Base-by-base conservation (phyloP, 768 basidiomycete species). In the Mycena amicta region DNA sequence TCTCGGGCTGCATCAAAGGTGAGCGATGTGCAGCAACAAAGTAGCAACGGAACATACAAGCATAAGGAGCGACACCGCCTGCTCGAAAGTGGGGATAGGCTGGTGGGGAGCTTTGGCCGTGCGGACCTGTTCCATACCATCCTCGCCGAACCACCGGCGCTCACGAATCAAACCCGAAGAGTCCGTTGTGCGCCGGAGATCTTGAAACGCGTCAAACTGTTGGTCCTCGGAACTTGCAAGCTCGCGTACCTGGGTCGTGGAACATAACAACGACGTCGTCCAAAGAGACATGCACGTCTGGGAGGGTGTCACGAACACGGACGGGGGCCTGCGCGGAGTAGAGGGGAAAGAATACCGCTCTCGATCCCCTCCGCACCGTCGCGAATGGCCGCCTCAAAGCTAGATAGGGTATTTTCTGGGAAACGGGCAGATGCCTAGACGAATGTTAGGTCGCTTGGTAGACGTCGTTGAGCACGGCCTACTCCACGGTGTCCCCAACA, bases 331-430 rank as follows among this genome's bases (percentile, higher is more conserved):
- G 70, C 66, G 71, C 68, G 45, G 66, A 56, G 63, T 66, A 70
- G 63, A 66, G 54, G 54, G 51, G 61, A 66, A 62, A 78, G 75
- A 85, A 76, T 95, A 97, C 96, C 95, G 72, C 92, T 95, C 83
- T 99, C 96, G 68, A 99, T 96, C 66, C 82, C 95, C 71, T 99
- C 94, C 46, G 94, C 90, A 59, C 96, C 96, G 77, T 97, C 95
- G 47, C 87, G 86, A 61, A 97, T 93, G 69, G 96, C 96, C 62
- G 91, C 92, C 71, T 93, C 88, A 75, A 98, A 98, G 76, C 92
- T 93, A 31, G 92, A 92, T 62, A 95, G 83, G 50, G 95, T 96
- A 79, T 98, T 98, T 75, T 98, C 96, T 3, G 93, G 93, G 73
- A 83, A 93, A 18, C 83, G 79, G 23, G 91, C 84, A 25, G 92